Evolutionary conservation across 257 asterid genomes (phyloP), one percentile per base, ranked within the genome.

Genomic region (Asclepias syriaca): DNA sequence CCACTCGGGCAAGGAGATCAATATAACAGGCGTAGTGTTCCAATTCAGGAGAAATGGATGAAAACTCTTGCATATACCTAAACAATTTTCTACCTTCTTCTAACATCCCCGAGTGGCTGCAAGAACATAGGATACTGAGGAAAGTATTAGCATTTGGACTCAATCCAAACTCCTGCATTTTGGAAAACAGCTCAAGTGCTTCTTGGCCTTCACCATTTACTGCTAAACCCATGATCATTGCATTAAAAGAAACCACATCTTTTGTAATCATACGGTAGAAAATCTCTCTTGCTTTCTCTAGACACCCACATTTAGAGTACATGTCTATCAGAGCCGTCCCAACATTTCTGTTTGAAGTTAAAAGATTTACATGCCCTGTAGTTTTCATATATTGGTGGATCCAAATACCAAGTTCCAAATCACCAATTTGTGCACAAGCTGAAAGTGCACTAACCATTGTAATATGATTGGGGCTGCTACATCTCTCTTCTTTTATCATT

Each of bases 181-280:
- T 22, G 7, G 84, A 74, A 82, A 85, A 87, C 67, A 82, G 86
- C 15, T 9, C 70, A 65, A 91, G 64, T 9, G 90, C 95, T 37
- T 84, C 94, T 8, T 81, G 69, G 14, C 90, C 97, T 72, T 84
- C 68, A 10, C 97, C 95, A 67, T 91, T 86, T 9, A 83, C 51
- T 48, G 96, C 95, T 34, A 91, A 85, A 65, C 95, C 95, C 74
- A 87, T 87, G 76, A 89, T 89, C 93, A 87, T 89, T 72, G 97
- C 92, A 57, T 91, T 91, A 78, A 81, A 91, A 12, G 88, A 84
- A 59, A 91, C 85, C 39, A 84, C 87, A n/a, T 91, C 97, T 72
- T 87, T 88, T 40, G 54, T 51, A 8, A 66, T 75, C 71, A 88
- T 80, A 66, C 75, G 81, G 39, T 81, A 70, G 53, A 85, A 90